Evolutionary conservation across 345 rosid genomes (phyloP), one percentile per base, ranked within the genome.

Genomic region (Durio zibethinus): DNA sequence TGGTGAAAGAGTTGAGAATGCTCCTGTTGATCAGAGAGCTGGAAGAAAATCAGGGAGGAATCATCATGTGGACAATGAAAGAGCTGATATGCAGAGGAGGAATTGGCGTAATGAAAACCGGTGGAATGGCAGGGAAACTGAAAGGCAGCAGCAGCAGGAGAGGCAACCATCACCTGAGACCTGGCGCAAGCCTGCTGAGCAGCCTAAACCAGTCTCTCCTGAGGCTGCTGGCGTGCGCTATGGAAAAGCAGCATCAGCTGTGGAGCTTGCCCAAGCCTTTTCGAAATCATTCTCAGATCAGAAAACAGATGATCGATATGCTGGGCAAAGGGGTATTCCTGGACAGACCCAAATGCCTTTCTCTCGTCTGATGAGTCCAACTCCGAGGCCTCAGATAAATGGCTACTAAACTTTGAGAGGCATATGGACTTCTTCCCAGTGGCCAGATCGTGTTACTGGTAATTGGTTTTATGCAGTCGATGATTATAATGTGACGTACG

Each of bases 141-240:
- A 87, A 59, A 86, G 87, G 77, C 86, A 78, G 61, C 82, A 65
- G 54, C 80, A 72, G 52, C 92, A 85, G 74, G 86, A 85, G 72
- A 89, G 97, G 77, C 86, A 82, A 72, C 90, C 90, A 72, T 93
- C 98, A 57, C 98, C 95, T 10, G 95, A 93, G 81, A 85, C 91
- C 36, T 93, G 98, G 95, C 88, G 93, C 74, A 91, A 90, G 75
- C 88, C 89, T 7, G 84, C 81, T 15, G 90, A 82, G 77, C 84
- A 81, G 86, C 80, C 80, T 10, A 93, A 87, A 83, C 91, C 88
- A 0, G 80, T 84, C 59, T 84, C 91, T 66, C 83, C 85, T 16
- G 97, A 91, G 67, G 59, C 81, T 59, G 70, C 73, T 69, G 88
- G 93, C 21, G 1, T 64, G 61, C 89, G 91, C 35, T 72, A 84